phyloP scores from a whole-genome alignment of 805 yeast genomes.

The Yarrowia sp. region DNA sequence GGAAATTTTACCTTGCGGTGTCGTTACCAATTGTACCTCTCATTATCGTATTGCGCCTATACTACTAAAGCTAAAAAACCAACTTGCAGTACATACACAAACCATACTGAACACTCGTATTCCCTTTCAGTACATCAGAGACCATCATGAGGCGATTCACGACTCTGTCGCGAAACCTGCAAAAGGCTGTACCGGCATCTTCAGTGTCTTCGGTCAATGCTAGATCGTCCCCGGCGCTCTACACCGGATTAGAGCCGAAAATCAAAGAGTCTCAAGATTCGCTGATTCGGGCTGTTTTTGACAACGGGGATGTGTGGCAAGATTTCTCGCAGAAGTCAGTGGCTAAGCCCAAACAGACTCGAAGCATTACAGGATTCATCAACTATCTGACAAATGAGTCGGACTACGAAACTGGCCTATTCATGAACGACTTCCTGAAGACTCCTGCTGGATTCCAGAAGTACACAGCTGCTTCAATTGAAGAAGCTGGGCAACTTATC shows the following conservation, averaged over 20 bases:
- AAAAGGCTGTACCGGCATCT: conserved; percentile 1
- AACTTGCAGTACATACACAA: too few species aligned
- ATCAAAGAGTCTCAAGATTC: conserved; percentile 41
- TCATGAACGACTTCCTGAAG: conserved; percentile 71
- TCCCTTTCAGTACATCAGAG: background rate
- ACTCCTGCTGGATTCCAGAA: conserved; percentile 73
- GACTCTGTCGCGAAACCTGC: conserved; percentile 12
- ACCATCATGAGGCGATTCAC: conserved; percentile 29
- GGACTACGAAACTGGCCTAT: conserved; percentile 62
- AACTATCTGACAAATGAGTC: conserved; percentile 41
- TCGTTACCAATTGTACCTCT: too few species aligned
- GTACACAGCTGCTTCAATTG: conserved; percentile 71
- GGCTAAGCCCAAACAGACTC: conserved; percentile 1
- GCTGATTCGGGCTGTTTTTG: conserved; percentile 45
- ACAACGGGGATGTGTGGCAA: conserved; percentile 40
- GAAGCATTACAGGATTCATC: conserved; percentile 14
- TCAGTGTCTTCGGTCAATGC: background rate
- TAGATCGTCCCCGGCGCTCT: conserved; percentile 6
- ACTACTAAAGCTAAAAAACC: conserved; percentile 1
- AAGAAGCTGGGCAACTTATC: conserved; percentile 68
- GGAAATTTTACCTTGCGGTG: too few species aligned
- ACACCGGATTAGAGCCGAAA: conserved; percentile 27
- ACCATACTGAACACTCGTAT: conserved; percentile 7
- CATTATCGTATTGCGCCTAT: too few species aligned
- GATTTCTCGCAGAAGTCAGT: conserved; percentile 36